Evolutionary conservation across 345 rosid species (phyloP), one percentile per base, ranked within the genome.

Genomic region (Salix purpurea): DNA sequence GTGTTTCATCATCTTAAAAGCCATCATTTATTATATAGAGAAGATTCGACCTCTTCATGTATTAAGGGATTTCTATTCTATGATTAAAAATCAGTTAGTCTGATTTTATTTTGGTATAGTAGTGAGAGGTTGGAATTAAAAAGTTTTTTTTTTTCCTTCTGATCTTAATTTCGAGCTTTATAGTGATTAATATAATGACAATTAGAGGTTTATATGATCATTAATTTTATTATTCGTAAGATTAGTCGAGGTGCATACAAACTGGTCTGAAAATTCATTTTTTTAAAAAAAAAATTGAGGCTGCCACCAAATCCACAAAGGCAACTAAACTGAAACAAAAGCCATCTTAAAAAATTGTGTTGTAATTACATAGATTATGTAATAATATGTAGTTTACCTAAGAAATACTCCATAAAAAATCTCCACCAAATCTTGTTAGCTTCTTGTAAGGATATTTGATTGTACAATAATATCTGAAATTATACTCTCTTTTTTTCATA

Each of bases 261-360:
- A 0, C 0, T 0, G 34, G 4, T n/a, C n/a, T n/a, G n/a, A n/a
- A n/a, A n/a, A n/a, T n/a, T n/a, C n/a, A n/a, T n/a, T n/a, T n/a
- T n/a, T n/a, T n/a, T n/a, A n/a, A n/a, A 34, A 36, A 4, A 5
- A 5, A 5, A 34, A 34, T 3, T 3, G 4, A 5, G 48, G 24
- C 72, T 69, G 76, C 75, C 84, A 68, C 58, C 84, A 50, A 80
- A 66, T 58, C 67, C 28, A 60, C 56, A 60, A 36, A 46, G 36
- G 28, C 28, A 54, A n/a, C 58, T 64, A 64, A 14, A 42, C 46
- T 44, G 60, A 65, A 56, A 48, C 23, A 50, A 26, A 37, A 32
- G 28, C 48, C 34, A 52, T 36, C 62, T 70, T 1, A 65, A 61
- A 18, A 14, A 52, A 54, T 37, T 52, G 30, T 50, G 36, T 18